Evolutionary conservation across 345 rosid species (phyloP).

Genomic region (Euphorbia peplus): DNA sequence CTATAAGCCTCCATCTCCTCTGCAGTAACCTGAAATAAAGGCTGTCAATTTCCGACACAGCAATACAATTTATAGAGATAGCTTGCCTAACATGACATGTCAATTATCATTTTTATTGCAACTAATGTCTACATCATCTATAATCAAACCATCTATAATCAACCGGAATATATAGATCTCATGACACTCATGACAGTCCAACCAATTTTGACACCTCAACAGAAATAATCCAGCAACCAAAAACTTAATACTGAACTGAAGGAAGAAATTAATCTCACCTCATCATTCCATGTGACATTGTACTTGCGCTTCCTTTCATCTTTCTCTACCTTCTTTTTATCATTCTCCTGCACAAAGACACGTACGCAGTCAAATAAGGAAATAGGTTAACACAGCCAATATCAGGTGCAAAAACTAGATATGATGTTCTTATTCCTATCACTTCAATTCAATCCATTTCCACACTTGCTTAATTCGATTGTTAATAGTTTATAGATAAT

Average conservation of each 20-base stretch:
- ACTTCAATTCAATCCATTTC: too few species aligned
- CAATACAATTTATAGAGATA: too few species aligned
- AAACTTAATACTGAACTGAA: not conserved
- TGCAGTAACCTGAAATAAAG: constrained; percentile 18
- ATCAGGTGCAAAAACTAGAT: not conserved
- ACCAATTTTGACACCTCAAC: too few species aligned
- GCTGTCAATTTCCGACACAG: too few species aligned
- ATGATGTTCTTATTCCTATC: too few species aligned
- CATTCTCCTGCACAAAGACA: constrained; percentile 8
- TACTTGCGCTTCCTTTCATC: constrained; percentile 16
- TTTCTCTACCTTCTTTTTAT: constrained; percentile 7
- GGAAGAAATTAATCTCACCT: not conserved
- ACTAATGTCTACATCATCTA: too few species aligned
- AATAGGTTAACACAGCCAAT: not conserved
- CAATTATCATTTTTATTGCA: too few species aligned
- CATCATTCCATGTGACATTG: constrained; percentile 17
- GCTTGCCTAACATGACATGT: too few species aligned
- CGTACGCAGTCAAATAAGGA: not conserved
- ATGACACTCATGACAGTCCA: too few species aligned
- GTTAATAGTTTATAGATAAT: not conserved
- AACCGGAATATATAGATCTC: too few species aligned
- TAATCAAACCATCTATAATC: too few species aligned
- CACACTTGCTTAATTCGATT: not conserved
- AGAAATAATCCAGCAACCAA: not conserved
- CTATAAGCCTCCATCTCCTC: constrained; percentile 74